Evolutionary conservation across 805 yeast genomes (phyloP).

Genomic region (Candida nonsorbophila): DNA sequence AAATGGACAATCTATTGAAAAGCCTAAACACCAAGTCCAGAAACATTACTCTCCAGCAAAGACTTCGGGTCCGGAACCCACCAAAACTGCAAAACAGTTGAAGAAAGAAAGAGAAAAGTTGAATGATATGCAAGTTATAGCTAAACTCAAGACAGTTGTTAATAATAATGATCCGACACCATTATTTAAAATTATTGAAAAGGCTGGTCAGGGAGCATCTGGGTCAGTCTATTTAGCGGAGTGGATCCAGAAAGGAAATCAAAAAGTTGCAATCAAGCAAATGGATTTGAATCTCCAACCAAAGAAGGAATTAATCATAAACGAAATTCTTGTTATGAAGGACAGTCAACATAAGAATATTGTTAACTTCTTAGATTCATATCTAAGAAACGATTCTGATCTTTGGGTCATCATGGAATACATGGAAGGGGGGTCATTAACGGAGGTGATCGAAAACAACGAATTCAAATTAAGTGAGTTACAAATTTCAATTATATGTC

Average conservation of each 20-base stretch:
- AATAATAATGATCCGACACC: constrained; percentile 83
- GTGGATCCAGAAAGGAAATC: constrained; percentile 48
- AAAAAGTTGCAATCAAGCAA: constrained; percentile 91
- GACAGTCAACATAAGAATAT: constrained; percentile 92
- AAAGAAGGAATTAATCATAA: constrained; percentile 88
- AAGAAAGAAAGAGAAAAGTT: constrained; percentile 42
- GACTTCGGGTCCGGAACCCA: constrained; percentile 1
- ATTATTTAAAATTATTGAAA: constrained; percentile 67
- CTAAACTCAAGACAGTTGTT: constrained; percentile 77
- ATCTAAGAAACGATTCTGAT: constrained; percentile 70
- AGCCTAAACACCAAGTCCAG: not conserved
- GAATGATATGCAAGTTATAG: constrained; percentile 85
- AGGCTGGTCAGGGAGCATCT: constrained; percentile 97
- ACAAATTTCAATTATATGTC: constrained; percentile 88
- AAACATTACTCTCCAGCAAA: not conserved
- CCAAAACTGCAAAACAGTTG: constrained; percentile 33
- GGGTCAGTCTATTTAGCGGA: constrained; percentile 92
- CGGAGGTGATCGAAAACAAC: constrained; percentile 92
- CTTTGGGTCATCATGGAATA: constrained; percentile 99
- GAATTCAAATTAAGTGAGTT: constrained; percentile 65
- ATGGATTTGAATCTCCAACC: constrained; percentile 91
- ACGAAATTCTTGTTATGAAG: constrained; percentile 95
- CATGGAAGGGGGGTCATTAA: constrained; percentile 98
- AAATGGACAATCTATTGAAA: not conserved
- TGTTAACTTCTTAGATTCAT: constrained; percentile 91